These are phyloP conservation scores for Canariomyces notabilis DNA, from an alignment of 2,329 filamentous ascomycete species.

Conservation along the genomic window DNA sequence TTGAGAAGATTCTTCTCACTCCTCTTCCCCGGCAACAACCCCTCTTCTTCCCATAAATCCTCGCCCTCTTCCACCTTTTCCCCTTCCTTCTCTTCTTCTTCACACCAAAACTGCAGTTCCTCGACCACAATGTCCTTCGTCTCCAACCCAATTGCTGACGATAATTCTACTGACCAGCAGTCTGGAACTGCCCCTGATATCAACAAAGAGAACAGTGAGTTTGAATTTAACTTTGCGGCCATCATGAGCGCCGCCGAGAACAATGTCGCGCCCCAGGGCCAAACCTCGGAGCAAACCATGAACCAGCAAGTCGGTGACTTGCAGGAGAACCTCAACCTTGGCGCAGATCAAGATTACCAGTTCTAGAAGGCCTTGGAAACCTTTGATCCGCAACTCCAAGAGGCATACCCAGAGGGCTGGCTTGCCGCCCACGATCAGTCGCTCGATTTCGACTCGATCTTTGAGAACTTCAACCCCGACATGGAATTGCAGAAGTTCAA, in stretches of 20 bases:
- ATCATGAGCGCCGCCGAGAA: neutral
- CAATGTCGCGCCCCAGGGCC: too few relatives aligned
- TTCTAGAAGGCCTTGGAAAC: slow-evolving; percentile 10
- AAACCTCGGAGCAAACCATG: neutral
- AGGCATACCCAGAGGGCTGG: neutral
- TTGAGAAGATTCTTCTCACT: too few relatives aligned
- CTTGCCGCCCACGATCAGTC: neutral
- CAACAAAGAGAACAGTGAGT: neutral
- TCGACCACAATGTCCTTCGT: slow-evolving; percentile 9
- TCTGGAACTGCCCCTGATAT: slow-evolving; percentile 11
- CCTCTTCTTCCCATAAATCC: too few relatives aligned
- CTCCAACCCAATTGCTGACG: slow-evolving; percentile 6
- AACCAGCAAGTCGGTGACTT: neutral
- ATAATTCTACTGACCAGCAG: slow-evolving; percentile 1
- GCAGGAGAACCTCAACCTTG: neutral
- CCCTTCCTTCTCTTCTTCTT: neutral
- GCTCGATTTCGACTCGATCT: slow-evolving; percentile 5
- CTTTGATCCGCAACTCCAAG: slow-evolving; percentile 8
- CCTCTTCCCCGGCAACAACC: too few relatives aligned
- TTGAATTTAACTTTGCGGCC: too few relatives aligned
- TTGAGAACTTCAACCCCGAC: neutral
- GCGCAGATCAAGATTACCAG: slow-evolving; percentile 11
- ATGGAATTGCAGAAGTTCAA: neutral
- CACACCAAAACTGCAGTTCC: neutral
- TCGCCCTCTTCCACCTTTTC: neutral